Conservation (phyloP, 208 protist genomes). For the Trypanosomatidae sp. region DNA sequence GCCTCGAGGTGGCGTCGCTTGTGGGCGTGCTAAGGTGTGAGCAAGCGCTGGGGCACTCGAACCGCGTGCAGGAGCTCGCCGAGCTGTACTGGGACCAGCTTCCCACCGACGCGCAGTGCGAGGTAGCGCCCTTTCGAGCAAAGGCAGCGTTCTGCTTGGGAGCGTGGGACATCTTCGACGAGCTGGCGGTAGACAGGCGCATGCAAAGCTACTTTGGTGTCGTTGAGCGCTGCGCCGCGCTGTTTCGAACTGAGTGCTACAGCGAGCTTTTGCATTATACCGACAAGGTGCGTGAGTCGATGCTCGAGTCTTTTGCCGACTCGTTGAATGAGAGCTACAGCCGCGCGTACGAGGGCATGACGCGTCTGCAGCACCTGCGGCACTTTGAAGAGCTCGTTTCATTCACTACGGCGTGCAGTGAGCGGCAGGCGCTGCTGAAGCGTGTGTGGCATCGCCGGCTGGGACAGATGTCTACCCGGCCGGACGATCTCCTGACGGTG, state of each 20-base stretch:
- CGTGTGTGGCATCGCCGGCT: conserved; percentile 92
- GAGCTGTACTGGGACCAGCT: conserved; percentile 67
- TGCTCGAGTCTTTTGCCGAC: conserved; percentile 79
- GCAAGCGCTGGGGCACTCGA: conserved; percentile 75
- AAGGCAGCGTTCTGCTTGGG: conserved; percentile 82
- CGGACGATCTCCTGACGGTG: conserved; percentile 93
- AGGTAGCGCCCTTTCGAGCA: conserved; percentile 76
- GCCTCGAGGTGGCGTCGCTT: conserved; percentile 55
- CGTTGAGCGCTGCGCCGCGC: conserved; percentile 75
- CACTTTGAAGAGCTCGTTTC: conserved; percentile 99
- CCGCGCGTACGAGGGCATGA: conserved; percentile 93
- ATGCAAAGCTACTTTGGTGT: conserved; percentile 56
- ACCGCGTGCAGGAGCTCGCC: conserved; percentile 54
- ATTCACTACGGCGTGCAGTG: conserved; percentile 81
- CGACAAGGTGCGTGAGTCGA: conserved; percentile 50
- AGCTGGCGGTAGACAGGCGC: conserved; percentile 37
- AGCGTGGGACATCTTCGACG: conserved; percentile 78
- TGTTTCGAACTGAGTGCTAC: conserved; percentile 63
- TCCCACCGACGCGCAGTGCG: conserved; percentile 37
- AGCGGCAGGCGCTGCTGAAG: conserved; percentile 64
- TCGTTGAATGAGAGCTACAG: conserved; percentile 88
- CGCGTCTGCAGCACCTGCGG: conserved; percentile 97
- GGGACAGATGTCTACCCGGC: conserved; percentile 80
- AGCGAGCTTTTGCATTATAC: conserved; percentile 65
- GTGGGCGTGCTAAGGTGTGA: conserved; percentile 80